A percentile compares a stretch with the other conserved stretches of the same genome.
Conservation (phyloP, 306 rosid genomes). For the Quercus engelmannii region DNA sequence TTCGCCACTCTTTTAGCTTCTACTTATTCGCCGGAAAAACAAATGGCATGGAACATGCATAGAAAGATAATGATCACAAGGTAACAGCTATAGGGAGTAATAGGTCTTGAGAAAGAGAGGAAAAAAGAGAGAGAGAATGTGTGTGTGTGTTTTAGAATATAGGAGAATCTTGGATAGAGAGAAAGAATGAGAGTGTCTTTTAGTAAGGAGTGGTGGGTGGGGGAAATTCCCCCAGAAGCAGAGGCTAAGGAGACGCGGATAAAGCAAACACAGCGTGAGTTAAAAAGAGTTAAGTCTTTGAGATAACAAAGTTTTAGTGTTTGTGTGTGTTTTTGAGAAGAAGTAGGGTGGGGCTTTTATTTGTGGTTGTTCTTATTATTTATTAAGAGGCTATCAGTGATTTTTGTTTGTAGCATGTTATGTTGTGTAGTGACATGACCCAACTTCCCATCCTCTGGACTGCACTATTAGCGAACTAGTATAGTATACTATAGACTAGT, state of each 20-base stretch:
- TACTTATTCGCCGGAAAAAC: constrained; percentile 35
- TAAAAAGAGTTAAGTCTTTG: background rate
- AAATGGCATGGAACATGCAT: constrained; percentile 29
- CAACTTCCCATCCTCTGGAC: background rate
- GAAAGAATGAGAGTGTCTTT: background rate
- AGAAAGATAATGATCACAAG: constrained; percentile 44
- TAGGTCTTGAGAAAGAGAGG: background rate
- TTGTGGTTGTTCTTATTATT: background rate
- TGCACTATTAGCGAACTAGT: background rate
- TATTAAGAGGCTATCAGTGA: background rate
- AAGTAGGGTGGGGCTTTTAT: background rate
- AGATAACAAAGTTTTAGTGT: background rate
- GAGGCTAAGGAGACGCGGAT: constrained; percentile 39
- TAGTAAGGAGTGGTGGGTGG: constrained; percentile 4
- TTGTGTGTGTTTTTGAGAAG: too few relatives aligned
- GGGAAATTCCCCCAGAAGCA: constrained; percentile 35
- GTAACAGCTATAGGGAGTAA: background rate
- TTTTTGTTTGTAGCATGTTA: constrained; percentile 1
- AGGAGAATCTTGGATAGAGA: background rate
- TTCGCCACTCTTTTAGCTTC: constrained; percentile 15
- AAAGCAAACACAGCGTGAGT: constrained; percentile 13
- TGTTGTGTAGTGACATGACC: constrained; percentile 3
- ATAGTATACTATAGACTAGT: too few relatives aligned
- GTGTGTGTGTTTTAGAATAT: background rate
- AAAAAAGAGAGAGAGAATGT: background rate